Evolutionary conservation across 2,329 filamentous ascomycete species (phyloP).

Genomic region (Neopestalotiopsis clavispora): DNA sequence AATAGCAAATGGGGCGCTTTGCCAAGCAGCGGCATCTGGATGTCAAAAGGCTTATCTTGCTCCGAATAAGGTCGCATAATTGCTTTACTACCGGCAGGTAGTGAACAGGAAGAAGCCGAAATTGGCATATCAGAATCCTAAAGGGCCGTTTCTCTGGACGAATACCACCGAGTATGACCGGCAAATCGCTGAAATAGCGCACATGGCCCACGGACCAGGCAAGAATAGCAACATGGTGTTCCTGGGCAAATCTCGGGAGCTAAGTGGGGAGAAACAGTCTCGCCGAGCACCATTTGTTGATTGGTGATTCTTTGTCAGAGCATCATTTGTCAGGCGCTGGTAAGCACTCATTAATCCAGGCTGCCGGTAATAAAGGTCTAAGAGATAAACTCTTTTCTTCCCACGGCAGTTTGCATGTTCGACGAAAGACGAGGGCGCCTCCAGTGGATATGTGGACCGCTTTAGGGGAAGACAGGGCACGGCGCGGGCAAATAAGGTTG

Average conservation of each 20-base stretch:
- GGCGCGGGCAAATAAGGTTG: neutral
- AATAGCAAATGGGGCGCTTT: too few species aligned
- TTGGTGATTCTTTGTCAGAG: slow-evolving; percentile 3
- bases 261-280: too few species aligned
- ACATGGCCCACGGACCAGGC: neutral
- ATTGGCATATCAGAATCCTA: neutral
- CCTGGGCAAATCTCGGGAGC: neutral
- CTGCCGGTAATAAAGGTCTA: neutral
- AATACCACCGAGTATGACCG: neutral
- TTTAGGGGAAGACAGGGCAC: neutral
- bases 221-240: neutral
- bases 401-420: neutral
- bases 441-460: neutral
- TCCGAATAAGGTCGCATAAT: neutral
- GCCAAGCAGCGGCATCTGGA: too few species aligned
- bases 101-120: neutral
- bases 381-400: neutral
- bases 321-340: neutral
- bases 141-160: neutral
- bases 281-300: neutral
- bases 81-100: neutral
- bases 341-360: neutral
- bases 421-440: neutral
- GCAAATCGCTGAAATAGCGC: neutral
- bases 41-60: too few species aligned